Evolutionary conservation across 2,329 filamentous ascomycete genomes (phyloP).

Genomic region (Aureobasidium uvarum): DNA sequence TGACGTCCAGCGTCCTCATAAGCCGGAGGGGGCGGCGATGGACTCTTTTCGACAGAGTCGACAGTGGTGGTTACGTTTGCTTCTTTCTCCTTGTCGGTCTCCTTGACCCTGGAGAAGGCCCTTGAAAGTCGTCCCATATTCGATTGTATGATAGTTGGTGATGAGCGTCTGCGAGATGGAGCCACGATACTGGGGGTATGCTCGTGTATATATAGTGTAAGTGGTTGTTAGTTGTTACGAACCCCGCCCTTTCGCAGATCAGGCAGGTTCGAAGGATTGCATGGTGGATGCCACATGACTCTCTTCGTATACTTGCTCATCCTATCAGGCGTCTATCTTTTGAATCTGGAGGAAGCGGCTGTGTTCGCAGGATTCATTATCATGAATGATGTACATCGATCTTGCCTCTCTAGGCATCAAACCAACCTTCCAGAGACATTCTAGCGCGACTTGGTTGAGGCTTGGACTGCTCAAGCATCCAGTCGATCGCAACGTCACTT

Average conservation of each 20-base stretch:
- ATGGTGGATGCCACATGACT: conserved; percentile 6
- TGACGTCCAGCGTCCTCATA: conserved; percentile 28
- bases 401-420: not conserved
- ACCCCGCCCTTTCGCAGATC: conserved; percentile 1
- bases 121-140: conserved; percentile 33
- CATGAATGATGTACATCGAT: not conserved
- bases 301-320: not conserved
- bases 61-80: conserved; percentile 33
- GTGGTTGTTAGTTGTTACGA: not conserved
- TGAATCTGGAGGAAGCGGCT: not conserved
- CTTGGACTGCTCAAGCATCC: conserved; percentile 21
- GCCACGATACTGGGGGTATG: not conserved
- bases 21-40: conserved; percentile 30
- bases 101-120: conserved; percentile 31
- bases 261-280: conserved; percentile 4
- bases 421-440: conserved; percentile 20
- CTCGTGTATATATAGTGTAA: not conserved
- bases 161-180: not conserved
- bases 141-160: not conserved
- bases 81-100: conserved; percentile 33
- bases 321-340: not conserved
- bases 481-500: not conserved
- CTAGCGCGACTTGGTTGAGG: conserved; percentile 24
- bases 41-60: conserved; percentile 21
- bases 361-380: not conserved